phyloP scores from a whole-genome alignment of 1,139 yeast genomes.

The Hemisphaericaspora lyxosophila region DNA sequence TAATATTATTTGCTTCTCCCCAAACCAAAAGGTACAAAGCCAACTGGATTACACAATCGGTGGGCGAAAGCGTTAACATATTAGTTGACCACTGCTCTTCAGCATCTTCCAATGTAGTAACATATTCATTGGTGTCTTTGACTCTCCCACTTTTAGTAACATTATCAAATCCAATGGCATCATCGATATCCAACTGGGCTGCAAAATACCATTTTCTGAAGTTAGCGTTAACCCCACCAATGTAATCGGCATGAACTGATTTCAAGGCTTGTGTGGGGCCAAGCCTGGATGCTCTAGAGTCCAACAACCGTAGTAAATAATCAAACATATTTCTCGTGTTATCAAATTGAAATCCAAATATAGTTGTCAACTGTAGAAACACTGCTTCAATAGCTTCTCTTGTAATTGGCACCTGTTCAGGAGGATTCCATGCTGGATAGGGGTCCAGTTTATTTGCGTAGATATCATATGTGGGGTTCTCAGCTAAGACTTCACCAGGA shows the following conservation, averaged over 20 bases:
- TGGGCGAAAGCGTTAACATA: slow-evolving; percentile 55
- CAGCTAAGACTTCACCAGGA: slow-evolving; percentile 37
- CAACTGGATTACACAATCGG: slow-evolving; percentile 62
- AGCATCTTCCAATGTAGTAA: slow-evolving; percentile 57
- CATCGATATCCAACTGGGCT: slow-evolving; percentile 84
- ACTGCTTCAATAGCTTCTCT: slow-evolving; percentile 54
- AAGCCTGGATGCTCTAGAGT: slow-evolving; percentile 69
- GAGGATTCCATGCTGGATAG: slow-evolving; percentile 59
- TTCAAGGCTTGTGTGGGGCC: slow-evolving; percentile 53
- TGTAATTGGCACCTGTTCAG: slow-evolving; percentile 56
- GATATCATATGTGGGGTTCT: slow-evolving; percentile 38
- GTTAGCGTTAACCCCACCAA: slow-evolving; percentile 91
- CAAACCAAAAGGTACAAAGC: slow-evolving; percentile 73
- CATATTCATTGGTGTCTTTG: slow-evolving; percentile 37
- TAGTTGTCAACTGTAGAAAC: slow-evolving; percentile 49
- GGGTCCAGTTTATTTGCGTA: slow-evolving; percentile 46
- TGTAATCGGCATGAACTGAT: slow-evolving; percentile 68
- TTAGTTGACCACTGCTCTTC: slow-evolving; percentile 72
- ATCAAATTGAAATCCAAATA: slow-evolving; percentile 69
- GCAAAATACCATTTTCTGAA: slow-evolving; percentile 97
- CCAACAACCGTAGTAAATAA: slow-evolving; percentile 59
- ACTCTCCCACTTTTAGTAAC: slow-evolving; percentile 36
- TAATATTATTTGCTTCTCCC: slow-evolving; percentile 85
- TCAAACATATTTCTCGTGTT: slow-evolving; percentile 66
- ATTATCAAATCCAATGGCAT: slow-evolving; percentile 72